Conservation (phyloP, 2,329 filamentous ascomycete species). For the Corinectria fuckeliana region DNA sequence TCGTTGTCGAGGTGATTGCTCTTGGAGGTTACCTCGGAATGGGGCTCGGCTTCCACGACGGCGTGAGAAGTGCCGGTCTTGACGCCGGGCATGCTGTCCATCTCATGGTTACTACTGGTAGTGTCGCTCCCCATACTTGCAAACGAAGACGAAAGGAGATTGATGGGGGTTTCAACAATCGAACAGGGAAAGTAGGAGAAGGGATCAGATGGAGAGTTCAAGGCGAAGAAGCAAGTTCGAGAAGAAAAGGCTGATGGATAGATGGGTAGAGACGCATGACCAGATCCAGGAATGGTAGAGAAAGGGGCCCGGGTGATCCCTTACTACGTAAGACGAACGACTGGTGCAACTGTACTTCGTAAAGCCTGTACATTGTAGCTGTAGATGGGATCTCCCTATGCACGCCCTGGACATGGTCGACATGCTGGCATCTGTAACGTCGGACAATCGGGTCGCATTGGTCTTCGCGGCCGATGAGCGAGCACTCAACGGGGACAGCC, state of each 20-base stretch:
- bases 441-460: not conserved
- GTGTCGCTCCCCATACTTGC: slow-evolving; percentile 29
- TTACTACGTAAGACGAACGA: not conserved
- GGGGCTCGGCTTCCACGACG: slow-evolving; percentile 22
- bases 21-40: slow-evolving; percentile 22
- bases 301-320: not conserved
- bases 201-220: not conserved
- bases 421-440: not conserved
- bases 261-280: not conserved
- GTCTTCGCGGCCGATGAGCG: not conserved
- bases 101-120: slow-evolving; percentile 33
- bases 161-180: not conserved
- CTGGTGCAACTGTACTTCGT: not conserved
- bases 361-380: not conserved
- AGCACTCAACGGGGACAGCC: too few relatives aligned
- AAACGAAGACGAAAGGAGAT: not conserved
- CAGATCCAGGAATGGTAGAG: not conserved
- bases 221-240: not conserved
- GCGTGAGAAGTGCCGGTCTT: slow-evolving; percentile 20
- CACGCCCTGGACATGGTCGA: not conserved
- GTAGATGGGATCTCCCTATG: not conserved
- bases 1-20: slow-evolving; percentile 31
- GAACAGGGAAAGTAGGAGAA: not conserved
- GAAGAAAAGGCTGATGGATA: not conserved
- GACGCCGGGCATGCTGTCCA: slow-evolving; percentile 29